These are phyloP conservation scores for Xylariaceae sp. DNA, from an alignment of 2,329 filamentous ascomycete species.

Conservation along the genomic window DNA sequence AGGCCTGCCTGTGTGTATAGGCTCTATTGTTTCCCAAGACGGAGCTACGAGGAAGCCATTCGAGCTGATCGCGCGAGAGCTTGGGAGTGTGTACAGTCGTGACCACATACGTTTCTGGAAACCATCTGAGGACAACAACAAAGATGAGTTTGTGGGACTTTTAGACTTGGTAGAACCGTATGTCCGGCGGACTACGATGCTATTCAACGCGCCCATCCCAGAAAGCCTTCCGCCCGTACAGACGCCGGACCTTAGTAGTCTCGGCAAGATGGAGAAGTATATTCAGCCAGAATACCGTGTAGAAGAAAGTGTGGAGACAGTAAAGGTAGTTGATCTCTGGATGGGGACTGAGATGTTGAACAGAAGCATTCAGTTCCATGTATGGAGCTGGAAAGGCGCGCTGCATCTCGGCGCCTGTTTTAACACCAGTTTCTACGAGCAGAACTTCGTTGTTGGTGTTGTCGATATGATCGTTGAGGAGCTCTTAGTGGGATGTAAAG, in stretches of 20 bases:
- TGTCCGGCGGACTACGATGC: conserved; percentile 12
- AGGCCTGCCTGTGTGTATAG: conserved; percentile 33
- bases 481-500: no score
- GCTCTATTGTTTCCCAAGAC: no score
- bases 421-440: conserved; percentile 22
- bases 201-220: conserved; percentile 17
- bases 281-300: conserved; percentile 20
- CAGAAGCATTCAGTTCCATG: conserved; percentile 28
- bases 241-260: conserved; percentile 32
- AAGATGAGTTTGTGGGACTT: conserved; percentile 16
- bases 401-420: conserved; percentile 18
- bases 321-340: conserved; percentile 26
- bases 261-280: conserved; percentile 28
- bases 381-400: conserved; percentile 30
- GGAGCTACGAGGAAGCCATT: conserved; percentile 24
- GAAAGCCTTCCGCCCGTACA: conserved; percentile 23
- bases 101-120: conserved; percentile 37
- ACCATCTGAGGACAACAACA: conserved; percentile 28
- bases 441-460: conserved; percentile 7
- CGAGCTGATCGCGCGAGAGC: conserved; percentile 22
- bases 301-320: neutral
- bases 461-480: conserved; percentile 15
- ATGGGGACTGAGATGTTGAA: conserved; percentile 31
- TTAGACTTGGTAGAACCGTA: conserved; percentile 24
- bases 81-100: conserved; percentile 26